Percentiles rank a stretch among this genome's conserved stretches.
phyloP scores from a whole-genome alignment of 192 early-diverging fungal species.

The Umbelopsis vinacea region DNA sequence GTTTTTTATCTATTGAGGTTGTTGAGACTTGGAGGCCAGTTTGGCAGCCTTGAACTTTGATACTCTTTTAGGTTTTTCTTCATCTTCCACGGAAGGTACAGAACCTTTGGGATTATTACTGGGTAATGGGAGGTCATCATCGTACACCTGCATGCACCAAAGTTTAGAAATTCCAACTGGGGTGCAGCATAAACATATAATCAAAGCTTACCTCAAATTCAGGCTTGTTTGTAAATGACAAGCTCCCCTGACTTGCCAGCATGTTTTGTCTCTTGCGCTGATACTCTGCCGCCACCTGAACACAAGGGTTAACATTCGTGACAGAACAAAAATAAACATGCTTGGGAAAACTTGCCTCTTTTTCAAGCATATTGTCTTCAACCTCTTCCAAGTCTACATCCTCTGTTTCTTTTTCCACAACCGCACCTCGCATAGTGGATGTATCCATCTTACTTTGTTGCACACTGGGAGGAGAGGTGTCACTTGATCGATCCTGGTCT shows the following conservation, averaged over 20 bases:
- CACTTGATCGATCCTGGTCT: slow-evolving; percentile 19
- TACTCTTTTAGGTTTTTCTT: slow-evolving; percentile 27
- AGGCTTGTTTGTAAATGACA: slow-evolving; percentile 35
- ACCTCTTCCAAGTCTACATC: slow-evolving; percentile 50
- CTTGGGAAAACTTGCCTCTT: slow-evolving; percentile 39
- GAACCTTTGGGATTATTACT: not conserved
- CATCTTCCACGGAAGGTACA: not conserved
- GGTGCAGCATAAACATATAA: not conserved
- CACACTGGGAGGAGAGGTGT: not conserved
- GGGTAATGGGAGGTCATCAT: slow-evolving; percentile 39
- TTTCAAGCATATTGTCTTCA: slow-evolving; percentile 54
- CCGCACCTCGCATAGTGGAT: slow-evolving; percentile 45
- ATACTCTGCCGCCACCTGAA: slow-evolving; percentile 35
- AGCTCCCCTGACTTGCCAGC: slow-evolving; percentile 34
- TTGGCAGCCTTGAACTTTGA: slow-evolving; percentile 37
- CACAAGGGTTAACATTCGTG: not conserved
- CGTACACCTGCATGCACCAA: slow-evolving; percentile 25
- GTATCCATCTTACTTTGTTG: slow-evolving; percentile 43
- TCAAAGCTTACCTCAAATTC: slow-evolving; percentile 31
- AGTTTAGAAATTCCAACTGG: not conserved
- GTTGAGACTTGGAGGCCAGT: slow-evolving; percentile 1
- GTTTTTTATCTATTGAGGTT: not conserved
- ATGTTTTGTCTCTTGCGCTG: slow-evolving; percentile 33
- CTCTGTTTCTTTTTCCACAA: slow-evolving; percentile 51
- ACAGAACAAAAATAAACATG: no score